These are phyloP conservation scores for Candida chauliodis DNA, from an alignment of 805 yeast genomes.

Conservation along the genomic window DNA sequence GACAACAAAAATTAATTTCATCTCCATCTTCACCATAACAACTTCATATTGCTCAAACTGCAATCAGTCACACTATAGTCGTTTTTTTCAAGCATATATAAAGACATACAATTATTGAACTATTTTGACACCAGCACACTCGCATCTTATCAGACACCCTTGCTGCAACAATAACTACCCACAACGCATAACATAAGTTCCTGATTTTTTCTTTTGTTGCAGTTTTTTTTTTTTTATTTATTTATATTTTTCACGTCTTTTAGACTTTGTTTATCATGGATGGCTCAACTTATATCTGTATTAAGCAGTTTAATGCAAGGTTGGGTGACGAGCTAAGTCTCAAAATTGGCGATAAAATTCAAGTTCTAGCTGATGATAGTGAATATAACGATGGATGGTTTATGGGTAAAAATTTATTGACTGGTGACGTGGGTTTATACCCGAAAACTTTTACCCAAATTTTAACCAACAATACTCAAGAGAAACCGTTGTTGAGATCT, in stretches of 20 bases:
- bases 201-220: not conserved
- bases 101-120: too few relatives aligned
- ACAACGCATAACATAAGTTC: not conserved
- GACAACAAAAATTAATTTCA: too few relatives aligned
- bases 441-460: slow-evolving; percentile 84
- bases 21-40: too few relatives aligned
- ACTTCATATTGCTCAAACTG: too few relatives aligned
- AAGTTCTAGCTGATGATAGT: slow-evolving; percentile 86
- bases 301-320: slow-evolving; percentile 84
- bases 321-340: slow-evolving; percentile 86
- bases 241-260: too few relatives aligned
- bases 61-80: too few relatives aligned
- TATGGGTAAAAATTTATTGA: slow-evolving; percentile 73
- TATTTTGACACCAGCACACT: too few relatives aligned
- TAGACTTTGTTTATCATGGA: slow-evolving; percentile 8
- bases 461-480: slow-evolving; percentile 16
- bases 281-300: slow-evolving; percentile 48
- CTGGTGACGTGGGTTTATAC: slow-evolving; percentile 79
- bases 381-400: slow-evolving; percentile 98
- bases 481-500: slow-evolving; percentile 31
- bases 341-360: slow-evolving; percentile 78
- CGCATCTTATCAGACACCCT: too few relatives aligned
- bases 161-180: not conserved
- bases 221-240: too few relatives aligned
- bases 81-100: too few relatives aligned